Evolutionary conservation across 1,139 yeast species (phyloP), one percentile per base, ranked within the genome.

Genomic region (Debaryomyces psychrophilus): DNA sequence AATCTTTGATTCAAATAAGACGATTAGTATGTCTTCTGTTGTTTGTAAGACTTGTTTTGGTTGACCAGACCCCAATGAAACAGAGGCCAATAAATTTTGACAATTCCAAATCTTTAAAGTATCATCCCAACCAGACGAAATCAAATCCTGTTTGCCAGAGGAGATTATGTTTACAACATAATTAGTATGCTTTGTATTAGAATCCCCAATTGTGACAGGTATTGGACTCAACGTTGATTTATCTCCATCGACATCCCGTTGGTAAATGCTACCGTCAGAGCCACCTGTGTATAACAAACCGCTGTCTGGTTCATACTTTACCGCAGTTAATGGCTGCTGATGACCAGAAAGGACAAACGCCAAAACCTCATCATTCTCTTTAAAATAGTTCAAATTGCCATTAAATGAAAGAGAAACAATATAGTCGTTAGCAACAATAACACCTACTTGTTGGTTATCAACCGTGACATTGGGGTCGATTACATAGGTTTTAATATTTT

Each of bases 71-170:
- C 36, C 38, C 44, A 88, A 70, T 9, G 51, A 47, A 9, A 66
- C 54, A 1, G 67, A 58, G 2, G 56, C 54, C 8, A 62, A 59
- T n/a, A 69, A 56, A 9, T 56, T 48, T 23, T 61, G 64, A 36
- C 60, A 62, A 8, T 62, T 56, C 65, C 86, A 69, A 2, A 70
- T 57, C 58, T 79, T 81, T 43, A 90, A 58, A n/a, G 81, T 79
- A 60, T 90, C 96, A 64, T 93, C 99, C 98, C 98, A 92, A 1
- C 92, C 95, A 26, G 83, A 71, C 15, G 95, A 77, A 46, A 78
- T 68, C 9, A 82, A 53, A 1, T 54, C 50, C 2, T 61, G 61
- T 18, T 37, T 14, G 12, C 31, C 36, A 18, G 57, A 58, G 8
- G 55, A 64, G 35, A 51, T 54, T 29, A 77, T 60, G 67, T 66